These are phyloP conservation scores for Fraxinus dipetala DNA, from an alignment of 305 asterid genomes.

Conservation along the genomic window DNA sequence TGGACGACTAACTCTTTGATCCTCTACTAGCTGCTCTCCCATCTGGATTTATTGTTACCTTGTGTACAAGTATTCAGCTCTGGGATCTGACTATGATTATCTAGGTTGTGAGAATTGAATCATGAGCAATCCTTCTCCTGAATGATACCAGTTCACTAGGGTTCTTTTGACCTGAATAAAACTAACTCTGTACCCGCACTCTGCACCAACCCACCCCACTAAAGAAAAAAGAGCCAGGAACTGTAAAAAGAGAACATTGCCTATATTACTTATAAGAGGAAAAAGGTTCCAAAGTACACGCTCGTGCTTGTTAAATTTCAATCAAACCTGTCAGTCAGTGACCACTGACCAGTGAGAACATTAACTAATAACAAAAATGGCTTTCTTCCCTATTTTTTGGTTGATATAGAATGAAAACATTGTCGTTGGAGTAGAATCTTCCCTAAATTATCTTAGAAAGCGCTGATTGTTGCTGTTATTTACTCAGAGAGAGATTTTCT, in stretches of 20 bases:
- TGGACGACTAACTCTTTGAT: neutral
- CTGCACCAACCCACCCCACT: neutral
- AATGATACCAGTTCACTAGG: neutral
- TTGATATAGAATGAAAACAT: neutral
- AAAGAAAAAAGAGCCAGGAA: neutral
- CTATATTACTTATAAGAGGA: neutral
- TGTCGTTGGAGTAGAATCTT: neutral
- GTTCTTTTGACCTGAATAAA: neutral
- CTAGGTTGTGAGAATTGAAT: neutral
- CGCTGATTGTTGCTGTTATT: neutral
- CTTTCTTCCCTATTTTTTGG: neutral
- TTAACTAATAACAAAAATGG: neutral
- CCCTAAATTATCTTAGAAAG: neutral
- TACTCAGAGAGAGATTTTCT: neutral
- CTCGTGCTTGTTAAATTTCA: neutral
- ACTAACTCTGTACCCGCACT: neutral
- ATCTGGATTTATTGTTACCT: neutral
- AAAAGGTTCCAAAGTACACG: neutral
- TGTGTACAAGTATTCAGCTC: neutral
- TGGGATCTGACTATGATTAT: neutral
- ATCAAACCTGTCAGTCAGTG: neutral
- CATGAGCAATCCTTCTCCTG: neutral
- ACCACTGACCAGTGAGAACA: neutral
- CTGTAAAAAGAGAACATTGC: neutral
- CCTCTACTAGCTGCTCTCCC: neutral